Conservation (phyloP, 169 alveolate genomes). For the Neospora caninum region DNA sequence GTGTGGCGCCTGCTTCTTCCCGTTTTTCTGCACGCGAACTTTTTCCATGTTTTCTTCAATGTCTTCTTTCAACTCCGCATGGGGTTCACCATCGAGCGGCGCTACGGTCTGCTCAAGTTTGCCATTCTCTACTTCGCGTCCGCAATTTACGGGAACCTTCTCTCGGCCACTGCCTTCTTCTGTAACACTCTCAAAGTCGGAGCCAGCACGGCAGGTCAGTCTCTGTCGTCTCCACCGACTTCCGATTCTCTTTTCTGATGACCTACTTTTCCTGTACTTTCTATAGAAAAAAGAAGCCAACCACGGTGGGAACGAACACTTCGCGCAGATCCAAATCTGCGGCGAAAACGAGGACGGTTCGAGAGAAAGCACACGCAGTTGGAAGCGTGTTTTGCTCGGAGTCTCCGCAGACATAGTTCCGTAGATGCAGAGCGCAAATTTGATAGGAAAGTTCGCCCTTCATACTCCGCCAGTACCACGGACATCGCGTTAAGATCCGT, state of each 20-base stretch:
- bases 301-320: too few relatives aligned
- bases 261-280: not conserved
- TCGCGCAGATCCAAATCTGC: too few relatives aligned
- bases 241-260: not conserved
- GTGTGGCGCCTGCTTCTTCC: slow-evolving; percentile 83
- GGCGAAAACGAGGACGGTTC: too few relatives aligned
- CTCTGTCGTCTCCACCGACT: not conserved
- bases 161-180: slow-evolving; percentile 80
- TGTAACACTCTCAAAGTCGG: slow-evolving; percentile 82
- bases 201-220: slow-evolving; percentile 83
- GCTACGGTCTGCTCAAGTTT: slow-evolving; percentile 78
- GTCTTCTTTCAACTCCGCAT: slow-evolving; percentile 83
- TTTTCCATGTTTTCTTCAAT: slow-evolving; percentile 83
- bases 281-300: too few relatives aligned
- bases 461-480: too few relatives aligned
- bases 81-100: slow-evolving; percentile 81
- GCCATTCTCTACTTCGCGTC: slow-evolving; percentile 75
- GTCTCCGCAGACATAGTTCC: too few relatives aligned
- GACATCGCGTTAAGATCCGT: too few relatives aligned
- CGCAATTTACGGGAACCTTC: slow-evolving; percentile 80
- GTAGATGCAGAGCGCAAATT: too few relatives aligned
- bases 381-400: too few relatives aligned
- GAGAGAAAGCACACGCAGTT: too few relatives aligned
- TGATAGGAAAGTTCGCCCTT: too few relatives aligned
- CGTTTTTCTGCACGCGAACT: slow-evolving; percentile 81